Percentiles rank a stretch among this genome's conserved stretches.
phyloP scores from a whole-genome alignment of 768 basidiomycete genomes.

The Kockovaella imperatae region DNA sequence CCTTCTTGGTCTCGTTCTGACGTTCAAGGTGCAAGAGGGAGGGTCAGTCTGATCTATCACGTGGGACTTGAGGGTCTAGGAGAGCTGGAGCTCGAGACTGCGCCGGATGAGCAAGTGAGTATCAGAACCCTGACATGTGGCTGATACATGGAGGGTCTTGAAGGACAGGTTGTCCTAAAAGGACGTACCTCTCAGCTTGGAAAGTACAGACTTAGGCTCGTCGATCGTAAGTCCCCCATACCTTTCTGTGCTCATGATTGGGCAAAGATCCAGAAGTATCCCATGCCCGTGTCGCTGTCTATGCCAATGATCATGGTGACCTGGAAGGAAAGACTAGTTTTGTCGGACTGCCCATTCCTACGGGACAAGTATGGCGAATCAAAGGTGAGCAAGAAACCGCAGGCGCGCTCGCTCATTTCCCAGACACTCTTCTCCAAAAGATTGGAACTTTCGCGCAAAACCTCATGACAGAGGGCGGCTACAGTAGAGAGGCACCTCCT shows the following conservation, averaged over 20 bases:
- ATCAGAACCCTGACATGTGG: neutral
- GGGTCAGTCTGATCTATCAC: slow-evolving; percentile 76
- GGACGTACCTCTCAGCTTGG: slow-evolving; percentile 73
- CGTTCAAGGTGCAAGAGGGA: slow-evolving; percentile 25
- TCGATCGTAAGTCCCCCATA: slow-evolving; percentile 58
- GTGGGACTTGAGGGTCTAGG: slow-evolving; percentile 82
- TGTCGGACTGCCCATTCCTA: slow-evolving; percentile 55
- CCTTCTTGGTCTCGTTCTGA: neutral
- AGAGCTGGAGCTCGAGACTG: slow-evolving; percentile 60
- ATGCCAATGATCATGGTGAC: slow-evolving; percentile 55
- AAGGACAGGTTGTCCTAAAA: slow-evolving; percentile 60
- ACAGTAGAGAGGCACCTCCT: slow-evolving; percentile 50
- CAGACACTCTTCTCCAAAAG: slow-evolving; percentile 60
- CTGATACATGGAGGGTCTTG: slow-evolving; percentile 55
- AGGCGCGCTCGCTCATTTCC: slow-evolving; percentile 1
- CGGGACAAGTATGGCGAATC: slow-evolving; percentile 72
- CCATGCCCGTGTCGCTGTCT: slow-evolving; percentile 53
- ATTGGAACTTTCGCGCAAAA: slow-evolving; percentile 56
- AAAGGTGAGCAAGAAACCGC: slow-evolving; percentile 53
- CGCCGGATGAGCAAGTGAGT: neutral
- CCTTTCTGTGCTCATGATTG: no score
- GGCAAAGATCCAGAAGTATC: slow-evolving; percentile 56
- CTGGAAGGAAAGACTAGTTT: slow-evolving; percentile 66
- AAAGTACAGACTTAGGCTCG: slow-evolving; percentile 69
- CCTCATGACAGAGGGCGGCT: slow-evolving; percentile 49